Evolutionary conservation across 306 rosid genomes (phyloP).

Genomic region (Cicer arietinum): DNA sequence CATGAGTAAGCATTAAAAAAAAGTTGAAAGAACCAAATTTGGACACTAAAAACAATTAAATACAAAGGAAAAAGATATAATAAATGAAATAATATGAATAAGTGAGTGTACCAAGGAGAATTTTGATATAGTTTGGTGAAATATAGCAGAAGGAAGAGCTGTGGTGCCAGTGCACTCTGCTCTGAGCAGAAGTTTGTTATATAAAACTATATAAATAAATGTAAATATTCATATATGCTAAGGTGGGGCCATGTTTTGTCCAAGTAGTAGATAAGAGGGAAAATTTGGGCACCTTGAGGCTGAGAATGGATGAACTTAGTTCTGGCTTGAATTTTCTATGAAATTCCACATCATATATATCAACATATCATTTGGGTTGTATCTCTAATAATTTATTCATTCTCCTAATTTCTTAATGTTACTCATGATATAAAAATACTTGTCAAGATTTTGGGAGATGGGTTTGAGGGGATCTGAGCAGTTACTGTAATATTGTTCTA

Average conservation of each 20-base stretch:
- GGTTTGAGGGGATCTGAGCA: too few species aligned
- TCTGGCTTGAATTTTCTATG: conserved; percentile 33
- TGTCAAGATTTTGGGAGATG: too few species aligned
- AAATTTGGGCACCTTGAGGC: conserved; percentile 46
- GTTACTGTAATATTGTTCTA: too few species aligned
- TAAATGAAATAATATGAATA: background rate
- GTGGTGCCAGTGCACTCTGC: conserved; percentile 30
- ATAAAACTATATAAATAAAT: conserved; percentile 36
- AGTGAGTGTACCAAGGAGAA: conserved; percentile 35
- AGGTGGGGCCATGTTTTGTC: conserved; percentile 48
- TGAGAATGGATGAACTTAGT: conserved; percentile 45
- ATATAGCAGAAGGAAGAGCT: conserved; percentile 33
- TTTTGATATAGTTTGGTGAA: conserved; percentile 22
- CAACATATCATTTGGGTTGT: background rate
- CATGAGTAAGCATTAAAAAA: background rate
- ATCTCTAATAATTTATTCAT: conserved; percentile 18
- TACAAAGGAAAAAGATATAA: background rate
- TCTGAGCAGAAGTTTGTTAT: conserved; percentile 32
- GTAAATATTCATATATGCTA: conserved; percentile 1
- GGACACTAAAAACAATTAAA: conserved; percentile 10
- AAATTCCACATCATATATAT: background rate
- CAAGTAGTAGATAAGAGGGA: conserved; percentile 79
- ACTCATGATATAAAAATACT: too few species aligned
- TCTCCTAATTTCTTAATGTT: background rate
- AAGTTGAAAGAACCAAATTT: conserved; percentile 14